Conservation (phyloP, 2,329 filamentous ascomycete species). For the Lojkania enalia region DNA sequence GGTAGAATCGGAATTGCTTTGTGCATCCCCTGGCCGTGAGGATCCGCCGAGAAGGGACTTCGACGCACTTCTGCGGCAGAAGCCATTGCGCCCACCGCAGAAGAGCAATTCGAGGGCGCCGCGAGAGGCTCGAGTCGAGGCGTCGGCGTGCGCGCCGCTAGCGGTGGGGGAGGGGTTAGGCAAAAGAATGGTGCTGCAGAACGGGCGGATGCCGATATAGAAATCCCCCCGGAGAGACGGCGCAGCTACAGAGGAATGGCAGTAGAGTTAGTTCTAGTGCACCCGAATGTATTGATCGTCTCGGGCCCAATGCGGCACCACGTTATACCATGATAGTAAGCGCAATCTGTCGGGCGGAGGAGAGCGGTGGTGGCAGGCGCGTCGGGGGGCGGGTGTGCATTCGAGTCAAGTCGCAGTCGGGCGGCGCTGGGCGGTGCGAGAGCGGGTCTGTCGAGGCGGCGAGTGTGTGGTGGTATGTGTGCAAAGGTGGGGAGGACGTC, state of each 20-base stretch:
- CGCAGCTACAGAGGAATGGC: no score
- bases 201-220: no score
- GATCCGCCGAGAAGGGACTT: conserved; percentile 51
- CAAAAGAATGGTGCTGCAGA: no score
- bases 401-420: conserved; percentile 11
- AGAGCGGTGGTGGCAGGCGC: background rate
- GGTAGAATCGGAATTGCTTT: conserved; percentile 58
- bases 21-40: conserved; percentile 49
- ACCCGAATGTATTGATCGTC: no score
- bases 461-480: no score
- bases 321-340: conserved; percentile 18
- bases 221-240: no score
- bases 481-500: no score
- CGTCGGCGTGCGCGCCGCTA: no score
- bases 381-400: conserved; percentile 5
- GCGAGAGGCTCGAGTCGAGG: background rate
- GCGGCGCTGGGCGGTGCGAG: conserved; percentile 1
- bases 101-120: no score
- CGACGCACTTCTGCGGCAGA: conserved; percentile 50
- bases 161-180: no score
- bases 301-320: background rate
- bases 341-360: conserved; percentile 4
- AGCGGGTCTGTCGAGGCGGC: no score
- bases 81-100: conserved; percentile 42
- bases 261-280: no score